phyloP scores from a whole-genome alignment of 257 asterid genomes.

The Fraxinus pennsylvanica region DNA sequence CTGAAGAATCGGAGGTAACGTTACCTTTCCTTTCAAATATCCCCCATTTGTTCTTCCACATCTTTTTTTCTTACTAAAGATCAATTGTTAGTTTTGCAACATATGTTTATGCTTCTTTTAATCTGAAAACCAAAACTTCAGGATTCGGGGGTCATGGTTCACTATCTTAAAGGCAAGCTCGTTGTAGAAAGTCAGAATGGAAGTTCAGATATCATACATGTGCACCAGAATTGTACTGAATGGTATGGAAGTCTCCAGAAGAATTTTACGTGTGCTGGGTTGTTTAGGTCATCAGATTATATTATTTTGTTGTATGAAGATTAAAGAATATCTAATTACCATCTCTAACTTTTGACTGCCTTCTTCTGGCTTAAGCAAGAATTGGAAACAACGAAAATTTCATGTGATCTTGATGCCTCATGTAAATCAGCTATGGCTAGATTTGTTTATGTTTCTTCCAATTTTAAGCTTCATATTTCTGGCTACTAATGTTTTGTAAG shows the following conservation, averaged over 20 bases:
- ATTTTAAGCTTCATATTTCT: background rate
- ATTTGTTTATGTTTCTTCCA: constrained; percentile 2
- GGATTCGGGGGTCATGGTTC: constrained; percentile 80
- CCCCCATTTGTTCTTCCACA: background rate
- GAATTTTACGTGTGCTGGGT: background rate
- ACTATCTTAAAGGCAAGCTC: constrained; percentile 64
- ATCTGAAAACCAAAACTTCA: constrained; percentile 32
- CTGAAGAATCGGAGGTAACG: constrained; percentile 73
- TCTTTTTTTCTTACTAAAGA: constrained; percentile 5
- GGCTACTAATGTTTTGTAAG: background rate
- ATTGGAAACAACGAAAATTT: background rate
- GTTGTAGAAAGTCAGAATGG: constrained; percentile 37
- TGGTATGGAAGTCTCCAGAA: constrained; percentile 51
- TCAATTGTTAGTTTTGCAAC: constrained; percentile 19
- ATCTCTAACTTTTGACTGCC: background rate
- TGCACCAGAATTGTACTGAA: constrained; percentile 79
- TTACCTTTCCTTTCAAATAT: background rate
- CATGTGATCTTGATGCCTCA: background rate
- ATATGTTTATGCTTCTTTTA: background rate
- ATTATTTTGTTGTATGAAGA: background rate
- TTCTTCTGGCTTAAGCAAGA: background rate
- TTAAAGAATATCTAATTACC: background rate
- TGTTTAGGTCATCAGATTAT: background rate
- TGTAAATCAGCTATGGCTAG: background rate
- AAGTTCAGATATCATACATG: constrained; percentile 48